Evolutionary conservation across 208 protist genomes (phyloP).

Genomic region (Trichomonas tenax): DNA sequence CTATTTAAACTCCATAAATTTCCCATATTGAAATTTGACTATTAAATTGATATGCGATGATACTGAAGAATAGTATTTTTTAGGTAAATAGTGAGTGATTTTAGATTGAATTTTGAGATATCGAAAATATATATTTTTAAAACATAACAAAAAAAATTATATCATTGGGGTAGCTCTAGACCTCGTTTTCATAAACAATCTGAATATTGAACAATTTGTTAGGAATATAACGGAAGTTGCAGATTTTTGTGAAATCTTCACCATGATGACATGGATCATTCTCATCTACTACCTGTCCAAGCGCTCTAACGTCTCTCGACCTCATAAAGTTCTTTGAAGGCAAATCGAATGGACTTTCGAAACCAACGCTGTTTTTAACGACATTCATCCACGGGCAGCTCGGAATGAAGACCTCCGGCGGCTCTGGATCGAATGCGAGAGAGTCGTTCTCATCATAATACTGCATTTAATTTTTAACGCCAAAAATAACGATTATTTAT

Average conservation of each 20-base stretch:
- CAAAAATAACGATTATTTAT: background rate
- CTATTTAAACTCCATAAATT: no score
- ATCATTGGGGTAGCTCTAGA: no score
- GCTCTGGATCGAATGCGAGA: background rate
- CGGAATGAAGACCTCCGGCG: background rate
- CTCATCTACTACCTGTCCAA: background rate
- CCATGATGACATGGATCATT: background rate
- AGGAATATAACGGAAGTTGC: background rate
- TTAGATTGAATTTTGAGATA: no score
- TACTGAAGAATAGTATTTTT: no score
- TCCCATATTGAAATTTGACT: no score
- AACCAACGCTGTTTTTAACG: background rate
- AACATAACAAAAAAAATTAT: no score
- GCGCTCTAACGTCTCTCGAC: background rate
- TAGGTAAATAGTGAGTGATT: no score
- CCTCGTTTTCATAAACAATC: background rate
- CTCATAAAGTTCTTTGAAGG: background rate
- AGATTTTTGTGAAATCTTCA: background rate
- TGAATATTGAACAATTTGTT: background rate
- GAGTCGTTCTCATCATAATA: background rate
- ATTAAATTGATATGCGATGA: no score
- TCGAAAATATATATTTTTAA: no score
- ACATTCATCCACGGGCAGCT: background rate
- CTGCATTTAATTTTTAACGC: background rate
- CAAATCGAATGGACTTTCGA: background rate